Base-by-base conservation (phyloP, 108 stramenopile species). In the Craspedostauros australis region DNA sequence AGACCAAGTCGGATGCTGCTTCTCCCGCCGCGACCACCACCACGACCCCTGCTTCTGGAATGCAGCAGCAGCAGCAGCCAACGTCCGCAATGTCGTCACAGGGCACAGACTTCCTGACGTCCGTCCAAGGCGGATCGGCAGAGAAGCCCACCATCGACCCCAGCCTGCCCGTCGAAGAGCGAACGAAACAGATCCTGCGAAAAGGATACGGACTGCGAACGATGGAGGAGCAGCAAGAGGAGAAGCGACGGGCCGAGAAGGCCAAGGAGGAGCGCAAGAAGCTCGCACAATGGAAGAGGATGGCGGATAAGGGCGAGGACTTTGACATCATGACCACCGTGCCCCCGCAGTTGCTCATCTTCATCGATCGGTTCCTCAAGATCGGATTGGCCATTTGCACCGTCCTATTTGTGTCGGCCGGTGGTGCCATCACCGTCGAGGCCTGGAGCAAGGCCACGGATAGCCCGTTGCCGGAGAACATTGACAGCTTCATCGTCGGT, bases 301-400 rank as follows among this genome's bases (percentile, higher is more conserved):
- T 70, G 15, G 64, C 64, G 4, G 70, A 76, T 16, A 33, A 48
- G 30, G 78, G 71, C 2, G 71, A 82, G 50, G 81, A 88, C 19
- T 64, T 76, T 45, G 90, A 91, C 53, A 41, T 91, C 23, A 62
- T 91, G 24, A 41, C 64, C 29, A 39, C 81, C 18, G 40, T 91
- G 21, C 90, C 90, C 4, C 77, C 66, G 7, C 68, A 79, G 14
- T 23, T 87, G 1, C 41, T 83, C 37, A 64, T 67, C 25, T 69
- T 55, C 9, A 80, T 91, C 55, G 86, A 91, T 56, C 56, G 68
- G 33, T 81, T 84, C 38, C 65, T 91, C 30, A 87, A 91, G 57
- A 29, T 54, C 7, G 90, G 90, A 15, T 40, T 88, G 39, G 71
- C 58, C 7, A 41, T 85, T 11, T 73, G 56, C 19, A 82, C 80